Evolutionary conservation across 2,329 filamentous ascomycete genomes (phyloP).

Genomic region (Cytospora paraplurivora): DNA sequence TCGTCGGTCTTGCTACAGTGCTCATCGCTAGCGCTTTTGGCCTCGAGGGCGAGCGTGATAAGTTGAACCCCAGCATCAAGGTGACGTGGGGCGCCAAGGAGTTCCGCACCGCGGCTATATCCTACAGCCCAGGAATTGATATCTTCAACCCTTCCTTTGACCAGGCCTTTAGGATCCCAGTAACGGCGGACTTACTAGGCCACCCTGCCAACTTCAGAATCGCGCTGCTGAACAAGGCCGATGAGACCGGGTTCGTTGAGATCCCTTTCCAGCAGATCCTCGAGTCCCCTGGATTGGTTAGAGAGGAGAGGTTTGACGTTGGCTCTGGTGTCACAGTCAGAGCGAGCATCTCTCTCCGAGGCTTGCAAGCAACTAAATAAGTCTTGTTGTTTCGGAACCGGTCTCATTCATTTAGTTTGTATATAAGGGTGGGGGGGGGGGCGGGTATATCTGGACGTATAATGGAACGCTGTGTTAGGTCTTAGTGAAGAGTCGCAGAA

Average conservation of each 20-base stretch:
- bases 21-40: constrained; percentile 46
- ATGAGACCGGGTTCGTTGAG: constrained; percentile 40
- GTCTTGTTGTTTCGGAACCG: not conserved
- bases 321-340: constrained; percentile 40
- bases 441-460: no score
- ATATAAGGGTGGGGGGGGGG: no score
- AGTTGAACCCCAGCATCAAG: constrained; percentile 49
- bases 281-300: constrained; percentile 36
- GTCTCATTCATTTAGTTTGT: not conserved
- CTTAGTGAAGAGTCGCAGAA: no score
- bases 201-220: constrained; percentile 38
- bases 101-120: constrained; percentile 46
- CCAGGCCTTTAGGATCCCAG: constrained; percentile 46
- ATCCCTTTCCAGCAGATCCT: constrained; percentile 41
- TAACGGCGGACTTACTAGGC: constrained; percentile 37
- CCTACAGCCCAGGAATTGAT: constrained; percentile 47
- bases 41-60: constrained; percentile 46
- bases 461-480: no score
- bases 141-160: constrained; percentile 53
- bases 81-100: constrained; percentile 45
- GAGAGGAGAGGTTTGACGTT: constrained; percentile 40
- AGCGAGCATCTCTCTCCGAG: constrained; percentile 41
- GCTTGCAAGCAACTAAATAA: constrained; percentile 32
- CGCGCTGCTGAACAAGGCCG: constrained; percentile 39
- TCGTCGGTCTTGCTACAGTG: constrained; percentile 46